Base-by-base conservation (phyloP, 2,329 filamentous ascomycete species). In the Colletotrichum trifolii region DNA sequence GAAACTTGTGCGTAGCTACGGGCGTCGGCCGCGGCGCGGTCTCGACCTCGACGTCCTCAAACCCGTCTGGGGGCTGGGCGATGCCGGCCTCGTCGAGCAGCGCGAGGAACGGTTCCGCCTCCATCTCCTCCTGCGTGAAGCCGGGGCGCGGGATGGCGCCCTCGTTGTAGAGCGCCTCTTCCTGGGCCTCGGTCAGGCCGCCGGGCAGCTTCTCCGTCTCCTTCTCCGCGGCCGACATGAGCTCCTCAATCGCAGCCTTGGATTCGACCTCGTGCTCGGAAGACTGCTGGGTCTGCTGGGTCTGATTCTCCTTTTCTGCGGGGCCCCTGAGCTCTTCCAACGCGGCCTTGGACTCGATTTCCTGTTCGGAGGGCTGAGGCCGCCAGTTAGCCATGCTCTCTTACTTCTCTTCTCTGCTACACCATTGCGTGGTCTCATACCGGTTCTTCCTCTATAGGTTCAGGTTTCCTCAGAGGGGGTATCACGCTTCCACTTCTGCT, bases 1-100 rank as follows among this genome's bases (percentile, higher is more conserved):
- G 88, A 73, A 93, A 97, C 74, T 95, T 96, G 75, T 92, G 54
- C 48, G 43, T 45, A 4, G 11, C 38, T 8, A 36, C 39, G 11
- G 53, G 33, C 12, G n/a, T 70, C 66, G 25, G 33, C 15, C 36
- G 40, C 54, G 43, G 38, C 42, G n/a, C 34, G 34, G 38, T 54
- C 12, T 33, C 15, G 73, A 17, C 67, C 59, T 54, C 38, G 33
- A 54, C 10, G 12, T 54, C 52, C 17, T 25, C 25, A 25, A 25
- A 25, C 25, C 25, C 25, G 4, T 33, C n/a, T 17, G 38, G 13
- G 13, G 13, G 9, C 38, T 5, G 9, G 9, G 56, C n/a, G 15
- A 42, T 36, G 6, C 68, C 15, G 12, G 66, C 61, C 62, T 76
- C 72, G 60, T 73, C 74, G n/a, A 75, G 70, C 34, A 73, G 70